Percentiles rank a stretch among this genome's conserved stretches.
Conservation (phyloP, 148 eudicot species). For the Arbutus unedo region DNA sequence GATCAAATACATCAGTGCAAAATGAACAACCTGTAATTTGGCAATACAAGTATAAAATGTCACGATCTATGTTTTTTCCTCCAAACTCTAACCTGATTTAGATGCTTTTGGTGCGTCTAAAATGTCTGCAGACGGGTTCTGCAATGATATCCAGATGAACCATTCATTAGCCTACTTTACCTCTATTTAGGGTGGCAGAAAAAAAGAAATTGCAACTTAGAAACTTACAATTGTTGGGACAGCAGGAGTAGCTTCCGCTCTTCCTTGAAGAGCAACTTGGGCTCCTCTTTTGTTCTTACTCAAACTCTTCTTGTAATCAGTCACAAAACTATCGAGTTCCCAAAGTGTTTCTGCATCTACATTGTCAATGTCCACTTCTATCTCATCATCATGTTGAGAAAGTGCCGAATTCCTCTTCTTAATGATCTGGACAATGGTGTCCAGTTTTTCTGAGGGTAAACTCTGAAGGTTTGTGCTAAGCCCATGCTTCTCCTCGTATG, state of each 20-base stretch:
- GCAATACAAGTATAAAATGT: not conserved
- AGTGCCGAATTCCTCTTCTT: slow-evolving; percentile 20
- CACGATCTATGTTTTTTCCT: not conserved
- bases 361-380: slow-evolving; percentile 21
- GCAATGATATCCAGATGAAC: not conserved
- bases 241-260: slow-evolving; percentile 30
- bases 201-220: not conserved
- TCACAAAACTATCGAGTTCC: slow-evolving; percentile 60
- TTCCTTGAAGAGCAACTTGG: slow-evolving; percentile 41
- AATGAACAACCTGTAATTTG: not conserved
- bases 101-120: not conserved
- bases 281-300: slow-evolving; percentile 48
- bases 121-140: not conserved
- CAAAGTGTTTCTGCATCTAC: slow-evolving; percentile 61
- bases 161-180: not conserved
- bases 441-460: slow-evolving; percentile 23
- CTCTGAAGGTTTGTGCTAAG: slow-evolving; percentile 21
- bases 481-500: slow-evolving; percentile 19
- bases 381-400: slow-evolving; percentile 23
- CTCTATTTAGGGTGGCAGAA: not conserved
- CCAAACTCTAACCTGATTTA: slow-evolving; percentile 33
- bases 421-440: slow-evolving; percentile 22
- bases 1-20: not conserved
- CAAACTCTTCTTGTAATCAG: slow-evolving; percentile 27
- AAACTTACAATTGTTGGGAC: slow-evolving; percentile 31